Conservation (phyloP, 2,329 filamentous ascomycete species). For the Meredithiella fracta region DNA sequence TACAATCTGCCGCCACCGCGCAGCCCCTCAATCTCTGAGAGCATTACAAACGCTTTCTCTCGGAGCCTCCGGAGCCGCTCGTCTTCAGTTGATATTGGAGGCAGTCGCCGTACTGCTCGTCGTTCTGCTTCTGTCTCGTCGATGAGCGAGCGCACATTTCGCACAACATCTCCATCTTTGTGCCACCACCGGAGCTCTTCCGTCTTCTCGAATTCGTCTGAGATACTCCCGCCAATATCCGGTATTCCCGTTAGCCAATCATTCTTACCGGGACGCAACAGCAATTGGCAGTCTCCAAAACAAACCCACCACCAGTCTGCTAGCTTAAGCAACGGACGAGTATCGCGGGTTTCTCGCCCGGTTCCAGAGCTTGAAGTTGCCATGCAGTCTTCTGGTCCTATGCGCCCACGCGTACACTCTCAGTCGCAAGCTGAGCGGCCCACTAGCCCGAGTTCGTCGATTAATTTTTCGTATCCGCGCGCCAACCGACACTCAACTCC, state of each 20-base stretch:
- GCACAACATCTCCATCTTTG: constrained; percentile 50
- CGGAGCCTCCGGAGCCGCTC: neutral
- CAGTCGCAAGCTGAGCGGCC: constrained; percentile 25
- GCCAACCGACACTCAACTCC: constrained; percentile 26
- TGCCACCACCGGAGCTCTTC: constrained; percentile 22
- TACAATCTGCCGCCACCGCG: constrained; percentile 64
- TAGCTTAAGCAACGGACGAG: constrained; percentile 25
- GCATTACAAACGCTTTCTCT: constrained; percentile 21
- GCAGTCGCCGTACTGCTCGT: neutral
- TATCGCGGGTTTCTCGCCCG: constrained; percentile 19
- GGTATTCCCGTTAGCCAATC: neutral
- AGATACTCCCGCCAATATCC: constrained; percentile 25
- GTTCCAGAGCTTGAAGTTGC: constrained; percentile 23
- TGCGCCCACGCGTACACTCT: constrained; percentile 31
- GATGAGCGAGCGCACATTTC: constrained; percentile 80
- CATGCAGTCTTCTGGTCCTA: constrained; percentile 1
- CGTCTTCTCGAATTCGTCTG: neutral
- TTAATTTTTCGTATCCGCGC: constrained; percentile 44
- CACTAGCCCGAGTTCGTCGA: constrained; percentile 34
- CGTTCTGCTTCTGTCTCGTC: constrained; percentile 49
- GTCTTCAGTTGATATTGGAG: neutral
- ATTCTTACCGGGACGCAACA: too few species aligned
- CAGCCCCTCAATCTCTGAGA: constrained; percentile 52
- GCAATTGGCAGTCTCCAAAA: too few species aligned
- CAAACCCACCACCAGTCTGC: neutral